Conservation (phyloP, 257 asterid genomes). For the Salvia rosmarinus region DNA sequence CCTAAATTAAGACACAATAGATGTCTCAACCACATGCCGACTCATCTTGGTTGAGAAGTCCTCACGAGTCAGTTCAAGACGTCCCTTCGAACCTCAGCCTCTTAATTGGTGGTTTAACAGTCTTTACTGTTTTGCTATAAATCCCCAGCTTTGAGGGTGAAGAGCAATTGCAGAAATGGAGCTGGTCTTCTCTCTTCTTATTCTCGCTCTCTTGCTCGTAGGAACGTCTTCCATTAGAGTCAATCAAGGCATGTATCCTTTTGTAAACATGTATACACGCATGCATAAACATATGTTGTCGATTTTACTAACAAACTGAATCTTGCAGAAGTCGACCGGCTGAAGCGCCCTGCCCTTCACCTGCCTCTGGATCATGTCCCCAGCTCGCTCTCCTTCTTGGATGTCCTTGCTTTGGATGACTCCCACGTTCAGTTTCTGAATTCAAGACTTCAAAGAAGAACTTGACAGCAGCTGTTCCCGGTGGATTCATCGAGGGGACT, state of each 20-base stretch:
- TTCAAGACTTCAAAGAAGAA: conserved; percentile 38
- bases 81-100: conserved; percentile 32
- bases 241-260: conserved; percentile 40
- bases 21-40: conserved; percentile 38
- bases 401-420: conserved; percentile 39
- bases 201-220: conserved; percentile 41
- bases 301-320: background rate
- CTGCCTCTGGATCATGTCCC: conserved; percentile 47
- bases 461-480: conserved; percentile 24
- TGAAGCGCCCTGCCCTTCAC: conserved; percentile 34
- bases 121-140: conserved; percentile 32
- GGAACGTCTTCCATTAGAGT: conserved; percentile 43
- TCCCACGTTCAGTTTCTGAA: conserved; percentile 47
- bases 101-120: background rate
- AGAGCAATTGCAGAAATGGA: conserved; percentile 33
- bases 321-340: conserved; percentile 36
- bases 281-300: background rate
- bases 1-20: conserved; percentile 36
- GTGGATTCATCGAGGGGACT: conserved; percentile 23
- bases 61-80: conserved; percentile 31
- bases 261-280: too few species aligned
- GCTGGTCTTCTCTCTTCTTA: conserved; percentile 35
- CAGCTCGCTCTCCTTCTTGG: conserved; percentile 27
- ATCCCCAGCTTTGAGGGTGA: conserved; percentile 12
- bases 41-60: conserved; percentile 33